Evolutionary conservation across 345 rosid genomes (phyloP), one percentile per base, ranked within the genome.

Genomic region (Syzygium jambos): DNA sequence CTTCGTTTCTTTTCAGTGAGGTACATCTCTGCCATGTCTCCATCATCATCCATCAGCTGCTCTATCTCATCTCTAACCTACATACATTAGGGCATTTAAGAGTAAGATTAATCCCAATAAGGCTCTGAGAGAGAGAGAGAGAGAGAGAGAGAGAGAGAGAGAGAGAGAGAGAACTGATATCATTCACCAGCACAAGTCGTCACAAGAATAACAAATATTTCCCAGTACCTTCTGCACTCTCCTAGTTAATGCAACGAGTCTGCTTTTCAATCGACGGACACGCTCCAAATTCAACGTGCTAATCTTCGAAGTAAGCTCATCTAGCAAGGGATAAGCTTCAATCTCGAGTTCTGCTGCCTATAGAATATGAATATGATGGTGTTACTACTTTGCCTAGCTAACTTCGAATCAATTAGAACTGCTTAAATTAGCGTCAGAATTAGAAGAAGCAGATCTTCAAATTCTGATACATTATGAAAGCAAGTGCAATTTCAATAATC

Each of bases 11-110:
- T 98, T 92, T 98, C 99, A 6, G 99, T 96, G 41, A 98, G 98
- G 93, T 94, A 95, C 99, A 98, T 95, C 92, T 98, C 99, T 5
- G 99, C 99, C 99, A 98, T 96, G 90, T 98, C 99, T 59, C 99
- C 99, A 87, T 98, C 99, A 92, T 98, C 99, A 91, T 98, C 99
- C 99, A 98, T 98, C 56, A 98, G 95, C 92, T 98, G 99, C 89
- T 98, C 99, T 57, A 98, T 98, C 94, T 98, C 99, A 92, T 98
- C 99, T 87, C 99, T 92, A 78, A 98, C 98, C 97, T 95, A 91
- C 82, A 86, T 95, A 91, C 82, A 86, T 87, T 88, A 25, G 86
- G 51, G 68, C 85, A 52, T 80, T 59, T 65, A 25, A 29, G 61
- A 80, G 22, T 52, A 23, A 83, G 52, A 49, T 59, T 52, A 25